Evolutionary conservation across 1,284 basidiomycete genomes (phyloP).

Genomic region (Jaminaea rosea): DNA sequence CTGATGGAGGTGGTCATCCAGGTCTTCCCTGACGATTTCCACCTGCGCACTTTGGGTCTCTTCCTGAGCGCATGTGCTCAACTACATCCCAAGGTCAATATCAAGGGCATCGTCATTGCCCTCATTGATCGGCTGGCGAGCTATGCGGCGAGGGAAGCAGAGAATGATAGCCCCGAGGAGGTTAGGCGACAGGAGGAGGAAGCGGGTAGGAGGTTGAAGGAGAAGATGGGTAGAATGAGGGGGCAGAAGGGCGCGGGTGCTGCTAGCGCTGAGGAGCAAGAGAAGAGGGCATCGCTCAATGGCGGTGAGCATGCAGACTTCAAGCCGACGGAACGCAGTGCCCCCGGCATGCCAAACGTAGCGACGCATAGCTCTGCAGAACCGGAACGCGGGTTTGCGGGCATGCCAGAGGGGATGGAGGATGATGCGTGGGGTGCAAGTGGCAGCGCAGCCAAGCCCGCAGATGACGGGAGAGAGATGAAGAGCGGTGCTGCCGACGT

Average conservation of each 20-base stretch:
- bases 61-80: conserved; percentile 45
- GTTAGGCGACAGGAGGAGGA: conserved; percentile 42
- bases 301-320: background rate
- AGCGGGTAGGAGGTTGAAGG: conserved; percentile 31
- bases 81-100: conserved; percentile 46
- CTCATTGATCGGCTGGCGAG: conserved; percentile 45
- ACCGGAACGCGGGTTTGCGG: conserved; percentile 13
- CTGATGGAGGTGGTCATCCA: conserved; percentile 48
- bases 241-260: conserved; percentile 11
- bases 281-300: background rate
- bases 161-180: conserved; percentile 44
- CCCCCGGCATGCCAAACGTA: conserved; percentile 28
- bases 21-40: conserved; percentile 47
- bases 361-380: conserved; percentile 40
- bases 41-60: conserved; percentile 39
- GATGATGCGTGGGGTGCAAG: conserved; percentile 29
- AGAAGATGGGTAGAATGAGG: conserved; percentile 35
- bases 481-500: background rate
- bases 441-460: conserved; percentile 7
- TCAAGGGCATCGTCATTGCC: conserved; percentile 46
- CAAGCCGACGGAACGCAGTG: conserved; percentile 16
- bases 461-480: background rate
- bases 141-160: conserved; percentile 43
- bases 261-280: background rate
- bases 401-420: conserved; percentile 35